Base-by-base conservation (phyloP, 805 yeast species). In the Monosporozyma siamensis region DNA sequence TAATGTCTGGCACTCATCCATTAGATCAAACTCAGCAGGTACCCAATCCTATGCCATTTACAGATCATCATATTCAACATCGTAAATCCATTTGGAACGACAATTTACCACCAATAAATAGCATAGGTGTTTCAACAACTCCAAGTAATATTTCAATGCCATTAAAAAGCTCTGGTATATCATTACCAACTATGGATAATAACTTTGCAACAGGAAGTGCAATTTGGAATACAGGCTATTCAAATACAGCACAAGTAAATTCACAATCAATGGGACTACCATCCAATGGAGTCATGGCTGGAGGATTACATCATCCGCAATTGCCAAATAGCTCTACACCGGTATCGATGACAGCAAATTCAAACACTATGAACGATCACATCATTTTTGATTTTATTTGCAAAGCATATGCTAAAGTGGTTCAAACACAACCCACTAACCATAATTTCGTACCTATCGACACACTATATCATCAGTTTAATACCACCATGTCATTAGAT, bases 41-140 rank as follows among this genome's bases (percentile, higher is more conserved):
- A 9, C 18, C 35, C 11, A 32, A 32, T 32, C 35, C 44, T 8
- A n/a, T 26, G 14, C 34, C 39, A 10, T 29, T 38, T 38, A 24
- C 35, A 21, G 37, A 34, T 17, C 15, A 39, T 2, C 11, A 22
- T 26, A 17, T 39, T 11, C 37, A 44, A 3, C 45, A 46, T 23
- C 42, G 52, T 21, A 51, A 49, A 34, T 59, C 64, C 4, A 58
- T 59, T 15, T 59, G 64, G 64, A 58, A 56, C 31, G 42, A 40
- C 20, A 34, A 26, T 25, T 24, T 39, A 32, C 35, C 35, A 4
- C 35, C 35, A 15, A 22, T 18, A 12, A 32, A 32, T 18, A 32
- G 35, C 15, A 7, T 32, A 8, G 35, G 35, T 32, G 23, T 18
- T 11, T 32, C 35, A 7, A 32, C 23, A 9, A 18, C 35, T 18